Evolutionary conservation across 768 basidiomycete genomes (phyloP).

Genomic region (Tylopilus felleus): DNA sequence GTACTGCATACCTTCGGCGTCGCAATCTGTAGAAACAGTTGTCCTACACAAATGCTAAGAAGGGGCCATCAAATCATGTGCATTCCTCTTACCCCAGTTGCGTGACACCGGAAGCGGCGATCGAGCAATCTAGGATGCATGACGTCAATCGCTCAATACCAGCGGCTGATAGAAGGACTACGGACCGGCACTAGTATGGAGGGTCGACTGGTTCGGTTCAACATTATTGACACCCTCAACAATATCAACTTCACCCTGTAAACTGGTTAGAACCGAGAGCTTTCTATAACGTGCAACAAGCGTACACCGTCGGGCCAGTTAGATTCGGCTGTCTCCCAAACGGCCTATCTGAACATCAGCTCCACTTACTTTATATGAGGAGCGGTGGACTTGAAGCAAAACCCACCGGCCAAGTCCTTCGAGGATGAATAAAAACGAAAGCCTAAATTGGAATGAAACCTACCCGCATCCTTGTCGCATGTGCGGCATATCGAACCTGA

Average conservation of each 20-base stretch:
- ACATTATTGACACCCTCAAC: constrained; percentile 49
- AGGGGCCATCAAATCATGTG: background rate
- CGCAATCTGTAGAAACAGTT: constrained; percentile 22
- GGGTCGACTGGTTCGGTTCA: constrained; percentile 46
- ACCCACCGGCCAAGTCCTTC: constrained; percentile 37
- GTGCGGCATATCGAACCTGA: constrained; percentile 33
- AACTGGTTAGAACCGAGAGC: background rate
- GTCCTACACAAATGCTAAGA: constrained; percentile 13
- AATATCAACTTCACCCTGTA: constrained; percentile 31
- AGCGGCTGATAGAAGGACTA: background rate
- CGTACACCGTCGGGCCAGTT: constrained; percentile 29
- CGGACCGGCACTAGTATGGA: constrained; percentile 54
- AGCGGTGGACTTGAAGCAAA: background rate
- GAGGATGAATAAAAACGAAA: background rate
- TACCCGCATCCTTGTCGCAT: constrained; percentile 38
- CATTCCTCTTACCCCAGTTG: constrained; percentile 25
- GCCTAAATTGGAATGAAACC: constrained; percentile 1
- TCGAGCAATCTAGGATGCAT: constrained; percentile 22
- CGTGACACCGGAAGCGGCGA: constrained; percentile 18
- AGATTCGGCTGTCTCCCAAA: constrained; percentile 26
- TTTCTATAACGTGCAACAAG: background rate
- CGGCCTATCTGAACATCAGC: constrained; percentile 20
- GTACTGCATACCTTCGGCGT: constrained; percentile 15
- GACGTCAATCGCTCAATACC: background rate
- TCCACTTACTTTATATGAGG: constrained; percentile 5